Base-by-base conservation (phyloP, 352 stramenopile species). In the Phytophthora pini region DNA sequence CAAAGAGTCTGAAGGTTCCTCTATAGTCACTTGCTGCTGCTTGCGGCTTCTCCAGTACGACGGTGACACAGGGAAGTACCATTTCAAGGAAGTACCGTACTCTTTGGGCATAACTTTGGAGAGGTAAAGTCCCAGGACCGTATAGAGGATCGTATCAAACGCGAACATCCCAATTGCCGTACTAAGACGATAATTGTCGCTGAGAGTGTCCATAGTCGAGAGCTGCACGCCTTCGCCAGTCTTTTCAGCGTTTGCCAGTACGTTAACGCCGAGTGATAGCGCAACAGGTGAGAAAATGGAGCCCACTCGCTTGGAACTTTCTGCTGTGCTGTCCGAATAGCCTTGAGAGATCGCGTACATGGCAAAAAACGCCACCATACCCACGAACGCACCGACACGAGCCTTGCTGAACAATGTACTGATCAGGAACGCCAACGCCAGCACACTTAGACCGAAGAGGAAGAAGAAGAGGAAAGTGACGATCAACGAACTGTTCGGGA, bases 21-120 rank as follows among this genome's bases (percentile, higher is more conserved):
- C 44, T 5, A 44, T 2, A 3, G 49, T 54, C n/a, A 49, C 41
- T 43, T 36, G 38, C 24, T 13, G 27, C 17, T 60, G 40, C 29
- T 57, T 51, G 15, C 57, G 54, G 11, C 43, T 54, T 15, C 57
- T 46, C 70, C 70, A 77, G 36, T 77, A 77, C 17, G 67, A 75
- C 1, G 77, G 77, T 3, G 82, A 89, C 12, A 97, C 39, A 0
- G 86, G 79, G 65, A 98, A 98, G 67, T 98, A 97, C 84, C 89
- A 98, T 32, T 95, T 96, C 45, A 90, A 67, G 0, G 76, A 68
- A 29, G 87, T 91, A 3, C 94, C 94, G 61, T 94, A 98, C 60
- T 97, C 85, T 55, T 88, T 94, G 0, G 95, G 95, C n/a, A 98
- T 72, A 7, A 97, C 89, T 52, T 91, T 80, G 26, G 96, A 89